Conservation (phyloP, 2,329 filamentous ascomycete genomes). For the Sclerotinia borealis region DNA sequence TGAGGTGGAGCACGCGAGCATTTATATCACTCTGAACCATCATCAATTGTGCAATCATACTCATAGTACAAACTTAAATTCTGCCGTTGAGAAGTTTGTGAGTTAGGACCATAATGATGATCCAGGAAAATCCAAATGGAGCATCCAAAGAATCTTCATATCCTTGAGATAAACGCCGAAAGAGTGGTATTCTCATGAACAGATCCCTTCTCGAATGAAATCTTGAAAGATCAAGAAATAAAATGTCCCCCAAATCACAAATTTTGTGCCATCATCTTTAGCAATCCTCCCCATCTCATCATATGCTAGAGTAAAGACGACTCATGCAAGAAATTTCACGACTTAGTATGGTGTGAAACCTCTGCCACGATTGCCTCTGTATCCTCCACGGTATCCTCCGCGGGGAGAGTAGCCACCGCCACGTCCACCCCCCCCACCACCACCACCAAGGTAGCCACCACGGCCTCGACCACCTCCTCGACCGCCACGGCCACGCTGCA, state of each 20-base stretch:
- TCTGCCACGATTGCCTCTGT: conserved; percentile 50
- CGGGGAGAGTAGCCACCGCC: conserved; percentile 34
- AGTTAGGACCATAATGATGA: not conserved
- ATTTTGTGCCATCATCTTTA: not conserved
- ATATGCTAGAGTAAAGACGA: not conserved
- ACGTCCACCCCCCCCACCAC: conserved; percentile 15
- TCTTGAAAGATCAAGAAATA: not conserved
- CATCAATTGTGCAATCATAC: not conserved
- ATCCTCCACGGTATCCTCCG: conserved; percentile 56
- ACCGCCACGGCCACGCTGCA: conserved; percentile 70
- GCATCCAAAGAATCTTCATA: not conserved
- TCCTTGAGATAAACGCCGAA: not conserved
- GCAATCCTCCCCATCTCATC: not conserved
- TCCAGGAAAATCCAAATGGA: not conserved
- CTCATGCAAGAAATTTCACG: not conserved
- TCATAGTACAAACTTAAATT: not conserved
- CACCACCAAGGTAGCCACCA: conserved; percentile 38
- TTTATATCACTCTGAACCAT: not conserved
- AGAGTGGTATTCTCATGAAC: conserved; percentile 1
- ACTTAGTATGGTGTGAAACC: conserved; percentile 59
- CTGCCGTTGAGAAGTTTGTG: not conserved
- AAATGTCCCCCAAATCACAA: not conserved
- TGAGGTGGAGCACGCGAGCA: not conserved
- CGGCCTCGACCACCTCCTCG: conserved; percentile 43
- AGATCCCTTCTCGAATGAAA: not conserved